These are phyloP conservation scores for Thuidium tamariscinum DNA, from an alignment of 225 moss, liverwort and hornwort genomes.

Conservation along the genomic window DNA sequence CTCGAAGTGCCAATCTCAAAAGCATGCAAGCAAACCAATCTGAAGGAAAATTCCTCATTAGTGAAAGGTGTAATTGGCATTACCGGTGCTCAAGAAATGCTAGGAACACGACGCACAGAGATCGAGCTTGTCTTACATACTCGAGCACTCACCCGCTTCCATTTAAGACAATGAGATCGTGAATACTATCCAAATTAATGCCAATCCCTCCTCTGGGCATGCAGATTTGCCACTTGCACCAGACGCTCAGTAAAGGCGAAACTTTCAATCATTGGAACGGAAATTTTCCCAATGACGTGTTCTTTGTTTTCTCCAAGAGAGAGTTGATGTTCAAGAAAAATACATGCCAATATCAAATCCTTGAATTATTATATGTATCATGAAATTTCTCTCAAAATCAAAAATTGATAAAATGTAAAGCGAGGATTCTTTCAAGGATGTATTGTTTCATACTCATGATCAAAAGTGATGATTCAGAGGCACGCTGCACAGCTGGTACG, in stretches of 20 bases:
- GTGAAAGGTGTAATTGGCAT: neutral
- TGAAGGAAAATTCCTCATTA: neutral
- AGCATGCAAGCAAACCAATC: slow-evolving; percentile 43
- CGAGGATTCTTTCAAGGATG: neutral
- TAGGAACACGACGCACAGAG: neutral
- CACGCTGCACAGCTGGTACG: neutral
- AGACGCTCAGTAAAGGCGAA: neutral
- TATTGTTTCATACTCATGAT: neutral
- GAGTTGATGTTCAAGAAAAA: neutral
- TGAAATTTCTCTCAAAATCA: neutral
- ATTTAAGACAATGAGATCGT: slow-evolving; percentile 27
- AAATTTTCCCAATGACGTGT: no score
- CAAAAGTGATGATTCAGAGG: neutral
- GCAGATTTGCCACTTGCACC: slow-evolving; percentile 42
- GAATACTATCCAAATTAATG: slow-evolving; percentile 41
- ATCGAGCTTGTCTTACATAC: slow-evolving; percentile 13
- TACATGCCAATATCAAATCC: neutral
- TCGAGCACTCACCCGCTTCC: slow-evolving; percentile 30
- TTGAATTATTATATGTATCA: neutral
- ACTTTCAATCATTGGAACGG: neutral
- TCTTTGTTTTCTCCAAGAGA: neutral
- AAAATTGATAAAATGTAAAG: neutral
- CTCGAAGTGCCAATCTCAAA: slow-evolving; percentile 44
- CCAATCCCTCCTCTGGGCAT: slow-evolving; percentile 11
- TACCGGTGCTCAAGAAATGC: neutral